phyloP scores from a whole-genome alignment of 805 yeast species.

The Candida parachauliodes region DNA sequence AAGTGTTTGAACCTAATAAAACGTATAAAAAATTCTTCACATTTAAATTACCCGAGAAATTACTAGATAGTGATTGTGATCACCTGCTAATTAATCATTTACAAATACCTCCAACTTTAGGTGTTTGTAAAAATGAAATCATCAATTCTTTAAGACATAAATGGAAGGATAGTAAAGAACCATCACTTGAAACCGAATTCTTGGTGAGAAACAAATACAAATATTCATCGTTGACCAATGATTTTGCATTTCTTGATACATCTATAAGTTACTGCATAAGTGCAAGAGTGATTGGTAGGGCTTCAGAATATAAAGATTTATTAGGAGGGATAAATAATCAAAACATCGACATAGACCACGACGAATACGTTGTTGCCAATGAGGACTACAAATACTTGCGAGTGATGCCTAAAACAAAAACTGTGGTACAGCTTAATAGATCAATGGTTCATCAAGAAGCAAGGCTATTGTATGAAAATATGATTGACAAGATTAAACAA shows the following conservation, averaged over 20 bases:
- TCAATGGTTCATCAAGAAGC: constrained; percentile 32
- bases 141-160: constrained; percentile 23
- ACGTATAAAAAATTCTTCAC: constrained; percentile 40
- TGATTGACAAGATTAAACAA: constrained; percentile 26
- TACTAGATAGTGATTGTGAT: constrained; percentile 32
- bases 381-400: constrained; percentile 25
- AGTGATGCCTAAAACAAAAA: constrained; percentile 21
- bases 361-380: constrained; percentile 29
- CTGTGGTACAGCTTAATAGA: constrained; percentile 25
- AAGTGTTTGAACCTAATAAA: constrained; percentile 26
- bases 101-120: constrained; percentile 34
- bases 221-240: constrained; percentile 21
- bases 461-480: constrained; percentile 25
- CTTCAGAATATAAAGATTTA: constrained; percentile 24
- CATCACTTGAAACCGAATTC: not conserved
- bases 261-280: constrained; percentile 30
- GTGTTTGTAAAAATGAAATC: constrained; percentile 28
- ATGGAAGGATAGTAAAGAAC: constrained; percentile 16
- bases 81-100: constrained; percentile 36
- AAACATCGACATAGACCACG: constrained; percentile 11
- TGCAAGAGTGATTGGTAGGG: constrained; percentile 36
- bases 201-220: constrained; percentile 5
- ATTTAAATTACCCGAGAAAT: constrained; percentile 34
- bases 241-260: constrained; percentile 27
- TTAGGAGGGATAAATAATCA: constrained; percentile 10